Percentiles rank a stretch among this genome's conserved stretches.
Evolutionary conservation across 192 early-diverging fungal genomes (phyloP).

Genomic region (Paraglomus occultum): DNA sequence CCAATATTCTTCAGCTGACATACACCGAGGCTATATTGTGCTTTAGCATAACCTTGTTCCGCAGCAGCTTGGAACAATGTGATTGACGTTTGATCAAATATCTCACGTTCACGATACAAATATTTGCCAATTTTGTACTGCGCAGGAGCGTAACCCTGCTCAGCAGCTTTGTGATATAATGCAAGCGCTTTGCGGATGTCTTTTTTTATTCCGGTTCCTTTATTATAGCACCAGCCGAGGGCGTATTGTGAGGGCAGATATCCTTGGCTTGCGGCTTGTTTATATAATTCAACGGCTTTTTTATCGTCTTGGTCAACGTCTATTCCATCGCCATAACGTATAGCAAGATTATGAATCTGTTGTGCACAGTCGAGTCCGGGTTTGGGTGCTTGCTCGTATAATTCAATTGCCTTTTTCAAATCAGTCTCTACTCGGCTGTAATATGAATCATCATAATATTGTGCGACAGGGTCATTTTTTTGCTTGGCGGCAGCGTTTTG

Average conservation of each 20-base stretch:
- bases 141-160: neutral
- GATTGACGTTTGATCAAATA: too few relatives aligned
- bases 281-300: conserved; percentile 1
- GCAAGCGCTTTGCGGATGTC: conserved; percentile 62
- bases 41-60: conserved; percentile 54
- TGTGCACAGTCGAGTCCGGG: conserved; percentile 72
- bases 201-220: conserved; percentile 67
- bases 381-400: conserved; percentile 62
- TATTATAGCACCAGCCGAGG: conserved; percentile 79
- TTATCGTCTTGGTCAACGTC: conserved; percentile 39
- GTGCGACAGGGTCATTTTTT: conserved; percentile 51
- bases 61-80: conserved; percentile 25
- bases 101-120: too few relatives aligned
- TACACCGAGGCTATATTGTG: conserved; percentile 54
- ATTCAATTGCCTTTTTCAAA: conserved; percentile 49
- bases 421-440: conserved; percentile 51
- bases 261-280: neutral
- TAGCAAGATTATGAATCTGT: conserved; percentile 77
- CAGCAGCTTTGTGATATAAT: conserved; percentile 54
- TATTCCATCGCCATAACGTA: conserved; percentile 77
- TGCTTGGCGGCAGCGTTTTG: conserved; percentile 51
- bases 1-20: conserved; percentile 61
- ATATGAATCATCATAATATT: conserved; percentile 56
- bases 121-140: too few relatives aligned
- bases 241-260: conserved; percentile 42